phyloP scores from a whole-genome alignment of 306 rosid species.

The Medicago truncatula region DNA sequence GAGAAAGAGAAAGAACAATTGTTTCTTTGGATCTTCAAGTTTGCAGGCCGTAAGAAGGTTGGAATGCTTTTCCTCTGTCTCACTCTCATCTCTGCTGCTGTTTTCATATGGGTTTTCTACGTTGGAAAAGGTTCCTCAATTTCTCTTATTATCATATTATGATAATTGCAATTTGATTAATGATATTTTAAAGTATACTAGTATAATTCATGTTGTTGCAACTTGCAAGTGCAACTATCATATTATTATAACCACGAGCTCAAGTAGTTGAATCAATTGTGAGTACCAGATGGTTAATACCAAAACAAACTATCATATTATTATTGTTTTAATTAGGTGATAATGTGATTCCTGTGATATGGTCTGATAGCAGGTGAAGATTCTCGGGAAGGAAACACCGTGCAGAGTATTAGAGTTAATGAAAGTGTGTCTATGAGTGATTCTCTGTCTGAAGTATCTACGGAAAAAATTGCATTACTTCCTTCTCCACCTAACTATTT shows the following conservation, averaged over 20 bases:
- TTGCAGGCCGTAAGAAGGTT: constrained; percentile 77
- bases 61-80: constrained; percentile 87
- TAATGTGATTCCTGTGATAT: constrained; percentile 36
- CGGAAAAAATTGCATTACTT: constrained; percentile 40
- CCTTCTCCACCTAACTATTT: constrained; percentile 74
- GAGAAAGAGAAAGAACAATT: constrained; percentile 86
- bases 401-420: constrained; percentile 47
- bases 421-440: constrained; percentile 41
- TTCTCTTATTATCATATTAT: neutral
- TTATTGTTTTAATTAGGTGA: constrained; percentile 7
- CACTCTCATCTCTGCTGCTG: constrained; percentile 72
- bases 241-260: neutral
- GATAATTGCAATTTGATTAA: neutral
- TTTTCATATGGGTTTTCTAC: constrained; percentile 77
- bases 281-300: too few species aligned
- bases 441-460: constrained; percentile 44
- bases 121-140: constrained; percentile 72
- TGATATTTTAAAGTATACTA: neutral
- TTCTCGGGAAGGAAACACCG: constrained; percentile 44
- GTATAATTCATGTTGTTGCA: constrained; percentile 16
- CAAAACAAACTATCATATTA: constrained; percentile 11
- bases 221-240: constrained; percentile 14
- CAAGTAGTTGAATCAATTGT: too few species aligned
- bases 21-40: constrained; percentile 80
- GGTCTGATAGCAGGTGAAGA: constrained; percentile 64